phyloP scores from a whole-genome alignment of 108 stramenopile species.

The Conticribra guillardii region DNA sequence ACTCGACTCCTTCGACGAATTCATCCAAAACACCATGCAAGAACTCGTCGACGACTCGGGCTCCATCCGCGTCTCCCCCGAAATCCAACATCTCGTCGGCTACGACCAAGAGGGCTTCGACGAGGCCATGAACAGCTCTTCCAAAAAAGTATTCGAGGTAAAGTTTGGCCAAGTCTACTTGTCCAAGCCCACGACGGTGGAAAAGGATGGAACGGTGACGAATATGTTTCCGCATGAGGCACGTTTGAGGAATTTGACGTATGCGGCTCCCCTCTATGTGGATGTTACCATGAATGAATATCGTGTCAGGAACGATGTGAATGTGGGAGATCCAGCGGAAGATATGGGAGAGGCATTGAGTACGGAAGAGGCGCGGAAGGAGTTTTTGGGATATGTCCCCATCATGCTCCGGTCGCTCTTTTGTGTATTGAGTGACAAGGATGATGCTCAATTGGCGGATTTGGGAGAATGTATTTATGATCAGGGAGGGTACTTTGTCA shows the following conservation, averaged over 20 bases:
- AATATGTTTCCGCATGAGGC: constrained; percentile 99
- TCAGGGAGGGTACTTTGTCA: constrained; percentile 99
- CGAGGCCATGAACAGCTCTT: constrained; percentile 48
- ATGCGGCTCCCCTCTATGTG: constrained; percentile 94
- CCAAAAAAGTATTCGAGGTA: constrained; percentile 87
- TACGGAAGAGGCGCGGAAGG: constrained; percentile 84
- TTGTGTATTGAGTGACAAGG: constrained; percentile 95
- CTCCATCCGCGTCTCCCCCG: constrained; percentile 92
- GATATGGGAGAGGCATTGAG: constrained; percentile 79
- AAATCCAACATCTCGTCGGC: constrained; percentile 89
- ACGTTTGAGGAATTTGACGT: constrained; percentile 95
- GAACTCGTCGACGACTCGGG: constrained; percentile 96
- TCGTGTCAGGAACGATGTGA: constrained; percentile 70
- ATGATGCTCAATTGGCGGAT: constrained; percentile 94
- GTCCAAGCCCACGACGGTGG: constrained; percentile 88
- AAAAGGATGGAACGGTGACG: constrained; percentile 91
- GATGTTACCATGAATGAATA: constrained; percentile 89
- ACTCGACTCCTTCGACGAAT: constrained; percentile 98
- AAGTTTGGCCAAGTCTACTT: constrained; percentile 97
- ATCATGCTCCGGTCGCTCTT: constrained; percentile 96
- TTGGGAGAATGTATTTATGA: constrained; percentile 99
- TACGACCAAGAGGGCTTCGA: constrained; percentile 80
- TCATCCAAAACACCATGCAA: constrained; percentile 98
- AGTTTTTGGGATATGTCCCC: constrained; percentile 96
- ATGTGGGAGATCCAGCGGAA: constrained; percentile 79